Evolutionary conservation across 1,139 yeast genomes (phyloP), one percentile per base, ranked within the genome.

Genomic region (Hansenula lynferdii): DNA sequence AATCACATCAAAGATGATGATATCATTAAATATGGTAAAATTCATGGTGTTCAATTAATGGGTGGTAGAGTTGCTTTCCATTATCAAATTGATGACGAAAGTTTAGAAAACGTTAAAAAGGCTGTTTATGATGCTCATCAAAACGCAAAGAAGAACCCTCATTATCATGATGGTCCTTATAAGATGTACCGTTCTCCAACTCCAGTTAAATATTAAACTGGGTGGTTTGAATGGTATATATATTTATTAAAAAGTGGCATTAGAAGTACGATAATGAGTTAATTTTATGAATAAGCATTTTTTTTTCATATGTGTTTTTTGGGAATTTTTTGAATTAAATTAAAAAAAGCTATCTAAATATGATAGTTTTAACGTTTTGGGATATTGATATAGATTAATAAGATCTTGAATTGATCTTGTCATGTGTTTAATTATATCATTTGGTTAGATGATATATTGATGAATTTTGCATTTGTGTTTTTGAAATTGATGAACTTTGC

Each of bases 31-130:
- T 70, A 77, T 48, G 87, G 82, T 49, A 60, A 65, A 41, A 77
- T 82, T 53, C 67, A 80, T 51, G 76, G 78, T 35, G 71, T 90
- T 47, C 81, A 75, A 51, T 64, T 85, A 31, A 74, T 76, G 76
- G 92, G 92, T 44, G 79, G 80, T 28, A 71, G 95, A 53, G 64
- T 90, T 38, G 92, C 95, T 2, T 82, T 89, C 70, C 96, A 87
- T 59, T 86, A 82, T 64, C 97, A 89, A 62, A 74, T 77, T 42
- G 67, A 80, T 27, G 72, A 70, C 27, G 79, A 80, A 39, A 75
- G 87, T 38, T 72, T 87, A 36, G 90, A 82, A 41, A 70, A 66
- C 34, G 69, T 85, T 39, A 84, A 83, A 56, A 54, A 59, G 38
- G 83, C 85, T 11, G 62, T 85, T 28, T 54, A 68, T 38, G 85